These are phyloP conservation scores for Mycena amicta DNA, from an alignment of 768 basidiomycete species.

Conservation along the genomic window DNA sequence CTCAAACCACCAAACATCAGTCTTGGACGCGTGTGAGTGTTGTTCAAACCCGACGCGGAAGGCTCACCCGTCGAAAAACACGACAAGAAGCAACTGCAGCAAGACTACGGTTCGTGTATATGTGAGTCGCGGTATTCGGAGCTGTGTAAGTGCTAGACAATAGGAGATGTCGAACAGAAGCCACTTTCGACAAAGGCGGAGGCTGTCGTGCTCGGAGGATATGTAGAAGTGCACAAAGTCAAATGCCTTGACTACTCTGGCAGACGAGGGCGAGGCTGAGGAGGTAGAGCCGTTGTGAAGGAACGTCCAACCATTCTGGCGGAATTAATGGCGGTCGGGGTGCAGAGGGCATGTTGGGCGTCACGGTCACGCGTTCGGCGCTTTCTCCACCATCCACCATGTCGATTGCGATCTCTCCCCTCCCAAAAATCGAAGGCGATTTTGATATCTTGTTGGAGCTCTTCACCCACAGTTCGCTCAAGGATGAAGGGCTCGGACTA, in stretches of 20 bases:
- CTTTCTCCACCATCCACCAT: neutral
- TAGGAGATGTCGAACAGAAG: slow-evolving; percentile 68
- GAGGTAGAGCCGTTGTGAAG: slow-evolving; percentile 58
- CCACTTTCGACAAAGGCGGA: slow-evolving; percentile 65
- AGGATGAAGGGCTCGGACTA: slow-evolving; percentile 16
- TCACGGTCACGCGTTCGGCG: neutral
- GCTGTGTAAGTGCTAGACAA: slow-evolving; percentile 54
- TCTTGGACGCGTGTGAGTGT: neutral
- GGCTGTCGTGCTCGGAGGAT: slow-evolving; percentile 44
- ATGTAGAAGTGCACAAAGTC: slow-evolving; percentile 66
- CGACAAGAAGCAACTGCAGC: slow-evolving; percentile 62
- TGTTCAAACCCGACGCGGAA: neutral
- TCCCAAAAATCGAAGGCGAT: slow-evolving; percentile 54
- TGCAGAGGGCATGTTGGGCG: neutral
- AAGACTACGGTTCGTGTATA: slow-evolving; percentile 65
- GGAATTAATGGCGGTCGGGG: slow-evolving; percentile 59
- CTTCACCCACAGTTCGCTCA: slow-evolving; percentile 51
- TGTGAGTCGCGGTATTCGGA: slow-evolving; percentile 75
- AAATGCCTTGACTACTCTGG: slow-evolving; percentile 75
- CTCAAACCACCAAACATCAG: slow-evolving; percentile 73
- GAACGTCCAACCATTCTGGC: slow-evolving; percentile 71
- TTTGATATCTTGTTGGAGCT: slow-evolving; percentile 58
- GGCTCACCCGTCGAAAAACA: slow-evolving; percentile 57
- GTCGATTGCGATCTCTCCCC: slow-evolving; percentile 32
- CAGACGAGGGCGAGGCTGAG: slow-evolving; percentile 71